Percentiles rank a stretch among this genome's conserved stretches.
Conservation (phyloP, 148 eudicot genomes). For the Cornus controversa region DNA sequence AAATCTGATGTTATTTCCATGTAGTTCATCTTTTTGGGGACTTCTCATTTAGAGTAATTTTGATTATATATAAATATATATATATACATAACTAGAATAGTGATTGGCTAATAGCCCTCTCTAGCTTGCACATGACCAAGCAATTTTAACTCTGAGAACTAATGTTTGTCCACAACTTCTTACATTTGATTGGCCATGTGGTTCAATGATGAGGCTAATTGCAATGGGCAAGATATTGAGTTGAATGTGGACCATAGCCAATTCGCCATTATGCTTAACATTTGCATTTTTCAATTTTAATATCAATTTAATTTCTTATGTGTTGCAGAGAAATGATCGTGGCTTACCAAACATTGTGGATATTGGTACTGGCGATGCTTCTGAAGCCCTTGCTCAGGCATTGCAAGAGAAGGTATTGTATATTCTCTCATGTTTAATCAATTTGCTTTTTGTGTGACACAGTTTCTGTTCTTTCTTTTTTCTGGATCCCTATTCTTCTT, state of each 20-base stretch:
- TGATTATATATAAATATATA: no score
- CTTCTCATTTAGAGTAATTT: no score
- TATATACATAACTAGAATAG: no score
- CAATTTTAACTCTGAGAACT: no score
- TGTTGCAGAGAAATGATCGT: constrained; percentile 31
- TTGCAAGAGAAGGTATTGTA: constrained; percentile 83
- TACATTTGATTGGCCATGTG: background rate
- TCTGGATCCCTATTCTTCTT: constrained; percentile 10
- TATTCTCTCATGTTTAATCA: background rate
- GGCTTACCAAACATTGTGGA: constrained; percentile 19
- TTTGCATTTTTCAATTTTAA: background rate
- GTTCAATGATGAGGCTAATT: no score
- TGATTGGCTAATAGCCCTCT: no score
- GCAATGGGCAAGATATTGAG: background rate
- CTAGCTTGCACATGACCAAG: no score
- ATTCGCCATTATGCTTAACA: background rate
- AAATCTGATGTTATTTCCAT: no score
- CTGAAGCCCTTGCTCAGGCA: constrained; percentile 79
- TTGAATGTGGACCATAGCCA: background rate
- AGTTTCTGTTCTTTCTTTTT: background rate
- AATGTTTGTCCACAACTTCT: background rate
- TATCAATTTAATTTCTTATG: background rate
- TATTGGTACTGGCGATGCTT: constrained; percentile 39
- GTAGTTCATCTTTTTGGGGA: no score
- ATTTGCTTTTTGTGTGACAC: constrained; percentile 5